Conservation (phyloP, 2,329 filamentous ascomycete species). For the Ophiocordyceps camponoti-floridani region DNA sequence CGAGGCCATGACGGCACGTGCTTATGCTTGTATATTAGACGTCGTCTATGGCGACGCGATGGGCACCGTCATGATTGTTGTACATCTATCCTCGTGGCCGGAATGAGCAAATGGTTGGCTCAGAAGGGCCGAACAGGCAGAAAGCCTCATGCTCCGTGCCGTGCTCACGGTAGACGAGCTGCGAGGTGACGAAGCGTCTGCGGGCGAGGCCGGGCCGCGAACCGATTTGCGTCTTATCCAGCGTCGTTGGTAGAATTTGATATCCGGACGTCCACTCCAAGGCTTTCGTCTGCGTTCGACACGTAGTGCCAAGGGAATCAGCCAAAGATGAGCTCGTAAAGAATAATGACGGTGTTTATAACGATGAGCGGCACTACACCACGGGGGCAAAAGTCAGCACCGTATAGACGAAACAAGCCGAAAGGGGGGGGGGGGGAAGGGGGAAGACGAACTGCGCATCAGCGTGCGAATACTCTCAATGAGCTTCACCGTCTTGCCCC, state of each 20-base stretch:
- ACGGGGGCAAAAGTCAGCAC: not conserved
- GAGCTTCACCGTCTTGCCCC: slow-evolving; percentile 73
- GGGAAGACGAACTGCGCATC: slow-evolving; percentile 54
- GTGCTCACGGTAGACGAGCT: not conserved
- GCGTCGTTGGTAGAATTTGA: too few relatives aligned
- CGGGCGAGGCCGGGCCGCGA: too few relatives aligned
- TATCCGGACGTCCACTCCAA: not conserved
- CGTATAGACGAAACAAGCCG: not conserved
- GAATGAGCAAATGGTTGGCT: too few relatives aligned
- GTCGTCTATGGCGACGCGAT: not conserved
- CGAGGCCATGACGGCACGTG: not conserved
- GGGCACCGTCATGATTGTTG: not conserved
- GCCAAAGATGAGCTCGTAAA: slow-evolving; percentile 64
- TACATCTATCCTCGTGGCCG: not conserved
- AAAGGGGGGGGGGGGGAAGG: not conserved
- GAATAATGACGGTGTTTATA: slow-evolving; percentile 66
- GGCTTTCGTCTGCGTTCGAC: too few relatives aligned
- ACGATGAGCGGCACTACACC: slow-evolving; percentile 64
- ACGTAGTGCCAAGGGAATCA: slow-evolving; percentile 19
- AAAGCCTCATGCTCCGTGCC: too few relatives aligned
- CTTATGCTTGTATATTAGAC: not conserved
- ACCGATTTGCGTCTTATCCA: too few relatives aligned
- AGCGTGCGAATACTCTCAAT: slow-evolving; percentile 81
- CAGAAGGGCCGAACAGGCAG: too few relatives aligned
- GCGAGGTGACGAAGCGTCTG: too few relatives aligned